Percentiles rank a stretch among this genome's conserved stretches.
These are phyloP conservation scores for Pluteus cervinus DNA, from an alignment of 768 basidiomycete species.

Conservation along the genomic window DNA sequence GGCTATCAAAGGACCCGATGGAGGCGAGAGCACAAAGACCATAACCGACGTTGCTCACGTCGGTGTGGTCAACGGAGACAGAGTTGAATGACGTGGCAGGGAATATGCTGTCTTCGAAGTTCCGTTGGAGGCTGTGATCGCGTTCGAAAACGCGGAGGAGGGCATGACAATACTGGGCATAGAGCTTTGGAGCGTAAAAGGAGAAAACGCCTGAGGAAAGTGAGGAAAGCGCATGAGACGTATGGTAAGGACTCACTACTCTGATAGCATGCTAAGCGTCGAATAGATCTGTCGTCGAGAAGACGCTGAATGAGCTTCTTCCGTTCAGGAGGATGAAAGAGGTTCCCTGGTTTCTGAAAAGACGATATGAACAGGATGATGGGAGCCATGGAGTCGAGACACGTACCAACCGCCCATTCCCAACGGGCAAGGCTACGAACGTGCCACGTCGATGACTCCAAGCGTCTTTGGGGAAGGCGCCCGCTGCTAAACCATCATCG, in stretches of 20 bases:
- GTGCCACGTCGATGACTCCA: no score
- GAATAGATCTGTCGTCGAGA: no score
- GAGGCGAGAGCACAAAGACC: neutral
- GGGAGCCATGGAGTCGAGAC: no score
- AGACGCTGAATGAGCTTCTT: no score
- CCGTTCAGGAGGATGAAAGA: no score
- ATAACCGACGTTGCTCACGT: constrained; percentile 17
- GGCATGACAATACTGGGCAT: constrained; percentile 9
- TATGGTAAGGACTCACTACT: constrained; percentile 11
- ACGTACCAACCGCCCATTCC: no score
- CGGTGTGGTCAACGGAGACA: constrained; percentile 14
- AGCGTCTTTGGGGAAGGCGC: no score
- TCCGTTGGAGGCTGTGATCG: constrained; percentile 9
- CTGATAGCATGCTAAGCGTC: no score
- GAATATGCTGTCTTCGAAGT: constrained; percentile 22
- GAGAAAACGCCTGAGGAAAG: constrained; percentile 10
- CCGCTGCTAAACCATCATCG: no score
- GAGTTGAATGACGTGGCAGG: constrained; percentile 22
- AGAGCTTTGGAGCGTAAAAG: constrained; percentile 16
- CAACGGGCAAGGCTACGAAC: no score
- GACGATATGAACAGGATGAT: no score
- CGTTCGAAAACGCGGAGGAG: constrained; percentile 7
- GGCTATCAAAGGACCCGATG: neutral
- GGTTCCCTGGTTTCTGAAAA: no score
- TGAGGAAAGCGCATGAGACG: neutral